Base-by-base conservation (phyloP, 2,329 filamentous ascomycete genomes). In the Chaetomium sp. region DNA sequence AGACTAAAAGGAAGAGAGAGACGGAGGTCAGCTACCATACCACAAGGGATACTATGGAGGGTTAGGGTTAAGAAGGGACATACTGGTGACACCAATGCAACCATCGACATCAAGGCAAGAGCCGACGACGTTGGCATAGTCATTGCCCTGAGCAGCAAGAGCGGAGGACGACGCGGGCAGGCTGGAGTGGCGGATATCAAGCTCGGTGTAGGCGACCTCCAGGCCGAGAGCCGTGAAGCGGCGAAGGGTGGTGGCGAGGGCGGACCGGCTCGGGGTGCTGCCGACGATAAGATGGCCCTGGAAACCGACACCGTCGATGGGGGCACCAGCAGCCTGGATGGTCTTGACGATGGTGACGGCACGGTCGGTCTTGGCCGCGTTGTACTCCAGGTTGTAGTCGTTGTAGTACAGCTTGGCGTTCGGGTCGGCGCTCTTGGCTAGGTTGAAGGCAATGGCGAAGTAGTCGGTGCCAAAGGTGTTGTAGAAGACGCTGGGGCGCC, bases 251-350 rank as follows among this genome's bases (percentile, higher is more conserved):
- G 72, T 70, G 36, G 71, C 70, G 45, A 79, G 72, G 10, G 70
- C 68, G 38, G 70, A 68, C 59, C 76, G 73, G 43, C 66, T 68
- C 0, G 81, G 77, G 1, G 78, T 74, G n/a, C 66, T 62, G 62
- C 80, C 79, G 6, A 79, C 78, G 54, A 80, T 78, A 51, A 85
- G 76, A 67, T 87, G 84, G 6, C 72, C 76, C 65, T 87, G 82
- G 62, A 85, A 72, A 11, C 84, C 83, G 5, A 86, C 75, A 52
- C 83, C 82, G 59, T 86, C 79, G 59, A 86, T 82, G 55, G 76
- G 77, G n/a, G 76, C 74, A 11, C 79, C 77, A 6, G 76, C 72
- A 4, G 68, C 62, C 61, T 77, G 70, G 49, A 80, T 61, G 32
- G 74, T 68, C 56, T 71, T 64, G 55, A 81, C 72, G 27, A 81